These are phyloP conservation scores for Adiantum capillusveneris DNA, from an alignment of 75 land plant species.

Conservation along the genomic window DNA sequence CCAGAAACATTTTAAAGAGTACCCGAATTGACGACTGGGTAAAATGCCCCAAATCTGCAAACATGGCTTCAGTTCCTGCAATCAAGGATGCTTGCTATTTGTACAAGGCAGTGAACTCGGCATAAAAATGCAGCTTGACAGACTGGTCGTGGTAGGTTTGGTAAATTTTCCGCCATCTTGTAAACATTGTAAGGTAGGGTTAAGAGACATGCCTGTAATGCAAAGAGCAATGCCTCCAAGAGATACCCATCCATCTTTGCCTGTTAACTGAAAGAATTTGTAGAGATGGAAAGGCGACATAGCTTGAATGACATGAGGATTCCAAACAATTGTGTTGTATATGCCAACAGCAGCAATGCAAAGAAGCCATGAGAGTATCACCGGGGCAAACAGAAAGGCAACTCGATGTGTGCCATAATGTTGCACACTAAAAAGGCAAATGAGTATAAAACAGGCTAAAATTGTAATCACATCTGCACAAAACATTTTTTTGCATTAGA, in stretches of 20 bases:
- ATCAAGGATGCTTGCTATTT: background rate
- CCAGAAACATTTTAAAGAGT: too few relatives aligned
- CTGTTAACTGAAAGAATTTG: conserved; percentile 34
- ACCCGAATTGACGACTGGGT: conserved; percentile 78
- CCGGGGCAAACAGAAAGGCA: conserved; percentile 67
- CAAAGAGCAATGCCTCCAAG: conserved; percentile 44
- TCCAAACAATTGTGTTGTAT: conserved; percentile 40
- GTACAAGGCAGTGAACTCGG: too few relatives aligned
- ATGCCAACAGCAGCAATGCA: conserved; percentile 35
- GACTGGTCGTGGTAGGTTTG: background rate
- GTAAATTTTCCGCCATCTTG: background rate
- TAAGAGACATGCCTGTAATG: conserved; percentile 33
- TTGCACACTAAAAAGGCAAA: conserved; percentile 60
- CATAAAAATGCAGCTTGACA: too few relatives aligned
- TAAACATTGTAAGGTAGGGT: too few relatives aligned
- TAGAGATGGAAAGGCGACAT: conserved; percentile 44
- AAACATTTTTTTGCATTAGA: too few relatives aligned
- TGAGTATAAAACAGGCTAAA: conserved; percentile 44
- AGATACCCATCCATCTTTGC: conserved; percentile 41
- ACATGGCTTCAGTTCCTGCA: conserved; percentile 93
- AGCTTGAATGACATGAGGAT: conserved; percentile 34
- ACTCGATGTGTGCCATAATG: conserved; percentile 70
- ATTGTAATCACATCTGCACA: conserved; percentile 35
- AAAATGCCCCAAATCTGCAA: conserved; percentile 89
- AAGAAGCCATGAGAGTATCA: conserved; percentile 53